Evolutionary conservation across 2,329 filamentous ascomycete species (phyloP), one percentile per base, ranked within the genome.

Genomic region (Penicillium sp.): DNA sequence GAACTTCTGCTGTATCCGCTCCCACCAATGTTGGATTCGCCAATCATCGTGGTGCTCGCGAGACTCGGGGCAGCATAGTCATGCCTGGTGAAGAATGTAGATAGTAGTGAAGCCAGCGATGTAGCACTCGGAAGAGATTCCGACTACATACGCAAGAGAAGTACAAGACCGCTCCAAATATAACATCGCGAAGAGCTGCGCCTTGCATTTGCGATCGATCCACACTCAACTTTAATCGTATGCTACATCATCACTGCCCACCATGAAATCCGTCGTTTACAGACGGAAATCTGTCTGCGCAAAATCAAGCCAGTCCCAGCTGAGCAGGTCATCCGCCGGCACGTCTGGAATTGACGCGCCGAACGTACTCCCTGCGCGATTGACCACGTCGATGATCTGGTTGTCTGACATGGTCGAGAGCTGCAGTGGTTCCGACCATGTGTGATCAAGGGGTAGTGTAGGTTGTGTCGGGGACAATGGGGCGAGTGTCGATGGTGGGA

Each of bases 391-490:
- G 4, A 77, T 71, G 31, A 84, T 80, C 54, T 84, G 79, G 41
- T 81, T 73, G 40, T 82, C 78, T 1, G 80, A 83, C 80, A 84
- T 84, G 20, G 77, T 69, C 2, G 78, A 82, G 55, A 83, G 81
- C 15, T 79, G 76, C 14, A 82, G 37, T 3, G 75, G 69, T 42
- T 76, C 73, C 0, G 68, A 55, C 68, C 71, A 73, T n/a, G n/a
- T n/a, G 6, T 70, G 41, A 4, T 59, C 44, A 12, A 59, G 51
- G 17, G 57, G 39, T 23, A 60, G 57, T 11, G 55, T 47, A 9
- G 55, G 37, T 7, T 60, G 54, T 6, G 50, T 45, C 9, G 52
- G 38, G 26, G 50, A 36, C 11, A 57, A 40, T 28, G 55, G 20
- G 4, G 32, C 28, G 25, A 53, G 30, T 13, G 37, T 35, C 4